A percentile compares a stretch with the other conserved stretches of the same genome.
Evolutionary conservation across 2,329 filamentous ascomycete species (phyloP).

Genomic region (Hymenoscyphus scutula): DNA sequence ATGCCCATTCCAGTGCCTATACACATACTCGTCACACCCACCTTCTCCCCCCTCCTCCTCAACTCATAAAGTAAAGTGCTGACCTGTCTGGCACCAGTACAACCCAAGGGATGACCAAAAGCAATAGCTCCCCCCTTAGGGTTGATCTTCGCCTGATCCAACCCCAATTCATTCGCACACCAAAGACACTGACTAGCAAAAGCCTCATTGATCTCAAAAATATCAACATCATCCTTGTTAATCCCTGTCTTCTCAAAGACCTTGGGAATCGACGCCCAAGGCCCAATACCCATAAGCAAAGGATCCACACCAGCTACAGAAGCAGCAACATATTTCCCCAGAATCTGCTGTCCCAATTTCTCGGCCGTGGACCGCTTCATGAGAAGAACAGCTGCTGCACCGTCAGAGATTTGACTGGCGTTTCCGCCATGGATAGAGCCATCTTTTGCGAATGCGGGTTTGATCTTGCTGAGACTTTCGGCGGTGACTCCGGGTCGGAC

Average conservation of each 20-base stretch:
- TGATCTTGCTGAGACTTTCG: slow-evolving; percentile 88
- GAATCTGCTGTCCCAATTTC: slow-evolving; percentile 79
- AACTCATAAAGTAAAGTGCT: slow-evolving; percentile 90
- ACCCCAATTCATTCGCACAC: slow-evolving; percentile 83
- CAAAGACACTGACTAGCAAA: slow-evolving; percentile 94
- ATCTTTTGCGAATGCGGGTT: slow-evolving; percentile 84
- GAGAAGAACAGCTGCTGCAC: slow-evolving; percentile 88
- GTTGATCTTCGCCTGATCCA: slow-evolving; percentile 87
- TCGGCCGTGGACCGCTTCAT: slow-evolving; percentile 94
- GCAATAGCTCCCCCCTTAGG: slow-evolving; percentile 96
- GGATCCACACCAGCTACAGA: slow-evolving; percentile 87
- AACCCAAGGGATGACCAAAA: slow-evolving; percentile 91
- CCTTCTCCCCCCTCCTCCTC: slow-evolving; percentile 75
- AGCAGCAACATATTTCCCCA: slow-evolving; percentile 89
- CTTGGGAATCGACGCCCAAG: slow-evolving; percentile 93
- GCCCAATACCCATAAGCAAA: slow-evolving; percentile 92
- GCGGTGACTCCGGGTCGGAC: slow-evolving; percentile 80
- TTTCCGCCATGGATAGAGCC: slow-evolving; percentile 96
- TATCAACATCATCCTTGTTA: slow-evolving; percentile 85
- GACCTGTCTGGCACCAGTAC: slow-evolving; percentile 91
- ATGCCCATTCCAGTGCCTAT: slow-evolving; percentile 97
- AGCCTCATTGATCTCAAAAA: slow-evolving; percentile 99
- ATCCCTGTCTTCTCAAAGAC: slow-evolving; percentile 86
- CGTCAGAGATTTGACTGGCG: slow-evolving; percentile 92
- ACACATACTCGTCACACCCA: slow-evolving; percentile 95